Percentiles rank a stretch among this genome's conserved stretches.
Conservation (phyloP, 257 asterid species). For the Ligustrum vulgare region DNA sequence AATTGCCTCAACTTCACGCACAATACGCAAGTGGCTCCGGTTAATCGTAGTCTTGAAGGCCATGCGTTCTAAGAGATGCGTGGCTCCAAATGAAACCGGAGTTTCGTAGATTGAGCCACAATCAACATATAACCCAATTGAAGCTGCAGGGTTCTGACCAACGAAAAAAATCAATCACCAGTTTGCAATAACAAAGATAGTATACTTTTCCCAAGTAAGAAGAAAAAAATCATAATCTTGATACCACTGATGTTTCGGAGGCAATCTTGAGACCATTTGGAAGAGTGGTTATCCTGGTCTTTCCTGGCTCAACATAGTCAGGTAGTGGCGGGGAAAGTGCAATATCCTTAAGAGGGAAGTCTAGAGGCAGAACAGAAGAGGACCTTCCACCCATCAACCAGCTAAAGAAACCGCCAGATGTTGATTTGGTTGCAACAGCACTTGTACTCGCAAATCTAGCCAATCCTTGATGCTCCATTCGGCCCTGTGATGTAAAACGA, state of each 20-base stretch:
- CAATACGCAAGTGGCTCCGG: constrained; percentile 77
- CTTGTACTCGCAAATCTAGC: constrained; percentile 67
- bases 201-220: not conserved
- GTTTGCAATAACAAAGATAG: constrained; percentile 4
- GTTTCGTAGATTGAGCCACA: constrained; percentile 85
- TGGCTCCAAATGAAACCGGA: constrained; percentile 71
- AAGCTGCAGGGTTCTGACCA: constrained; percentile 76
- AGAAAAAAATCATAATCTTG: constrained; percentile 23
- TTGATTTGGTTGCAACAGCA: constrained; percentile 60
- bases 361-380: constrained; percentile 66
- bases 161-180: constrained; percentile 20
- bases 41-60: constrained; percentile 86
- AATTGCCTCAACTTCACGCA: constrained; percentile 93
- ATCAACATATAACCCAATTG: constrained; percentile 82
- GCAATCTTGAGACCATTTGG: constrained; percentile 76
- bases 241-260: constrained; percentile 76
- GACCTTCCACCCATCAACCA: constrained; percentile 66
- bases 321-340: constrained; percentile 68
- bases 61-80: constrained; percentile 93
- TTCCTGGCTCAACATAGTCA: constrained; percentile 70
- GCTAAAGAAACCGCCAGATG: constrained; percentile 63
- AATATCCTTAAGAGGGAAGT: constrained; percentile 71
- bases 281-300: constrained; percentile 72
- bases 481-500: constrained; percentile 41
- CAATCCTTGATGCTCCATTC: constrained; percentile 39